Conservation (phyloP, 2,329 filamentous ascomycete species). For the Botrytis porri region DNA sequence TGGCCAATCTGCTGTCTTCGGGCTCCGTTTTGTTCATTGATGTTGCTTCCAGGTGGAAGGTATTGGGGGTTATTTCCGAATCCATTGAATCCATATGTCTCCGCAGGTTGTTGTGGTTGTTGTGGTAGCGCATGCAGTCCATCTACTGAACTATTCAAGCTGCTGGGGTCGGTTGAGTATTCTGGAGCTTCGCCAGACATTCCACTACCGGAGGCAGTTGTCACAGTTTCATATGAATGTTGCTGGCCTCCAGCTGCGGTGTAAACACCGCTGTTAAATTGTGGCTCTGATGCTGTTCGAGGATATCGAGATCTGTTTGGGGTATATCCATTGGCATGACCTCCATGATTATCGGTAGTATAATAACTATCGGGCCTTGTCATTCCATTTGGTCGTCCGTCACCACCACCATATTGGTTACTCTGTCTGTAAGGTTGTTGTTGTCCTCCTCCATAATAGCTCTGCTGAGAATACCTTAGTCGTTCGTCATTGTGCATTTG, state of each 20-base stretch:
- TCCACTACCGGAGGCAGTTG: conserved; percentile 68
- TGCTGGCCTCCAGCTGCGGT: conserved; percentile 34
- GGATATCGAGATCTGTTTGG: conserved; percentile 37
- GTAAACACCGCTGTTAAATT: conserved; percentile 36
- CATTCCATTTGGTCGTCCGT: conserved; percentile 40
- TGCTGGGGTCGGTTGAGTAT: conserved; percentile 82
- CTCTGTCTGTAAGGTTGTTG: conserved; percentile 34
- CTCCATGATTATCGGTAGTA: conserved; percentile 28
- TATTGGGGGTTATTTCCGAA: conserved; percentile 44
- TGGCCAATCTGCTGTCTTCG: conserved; percentile 29
- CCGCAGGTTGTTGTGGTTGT: conserved; percentile 50
- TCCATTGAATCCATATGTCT: conserved; percentile 60
- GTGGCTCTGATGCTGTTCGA: conserved; percentile 36
- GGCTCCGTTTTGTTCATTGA: conserved; percentile 25
- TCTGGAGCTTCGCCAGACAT: conserved; percentile 71
- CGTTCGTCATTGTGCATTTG: conserved; percentile 35
- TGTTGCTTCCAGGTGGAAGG: conserved; percentile 40
- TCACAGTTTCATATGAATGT: conserved; percentile 77
- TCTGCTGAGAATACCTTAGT: conserved; percentile 36
- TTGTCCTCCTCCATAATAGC: conserved; percentile 36
- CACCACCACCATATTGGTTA: conserved; percentile 26
- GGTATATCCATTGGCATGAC: conserved; percentile 36
- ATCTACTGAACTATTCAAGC: conserved; percentile 89
- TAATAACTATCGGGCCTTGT: conserved; percentile 46
- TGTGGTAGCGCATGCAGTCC: conserved; percentile 59